Evolutionary conservation across 163 green algal genomes (phyloP).

Genomic region (Scenedesmus sp.): DNA sequence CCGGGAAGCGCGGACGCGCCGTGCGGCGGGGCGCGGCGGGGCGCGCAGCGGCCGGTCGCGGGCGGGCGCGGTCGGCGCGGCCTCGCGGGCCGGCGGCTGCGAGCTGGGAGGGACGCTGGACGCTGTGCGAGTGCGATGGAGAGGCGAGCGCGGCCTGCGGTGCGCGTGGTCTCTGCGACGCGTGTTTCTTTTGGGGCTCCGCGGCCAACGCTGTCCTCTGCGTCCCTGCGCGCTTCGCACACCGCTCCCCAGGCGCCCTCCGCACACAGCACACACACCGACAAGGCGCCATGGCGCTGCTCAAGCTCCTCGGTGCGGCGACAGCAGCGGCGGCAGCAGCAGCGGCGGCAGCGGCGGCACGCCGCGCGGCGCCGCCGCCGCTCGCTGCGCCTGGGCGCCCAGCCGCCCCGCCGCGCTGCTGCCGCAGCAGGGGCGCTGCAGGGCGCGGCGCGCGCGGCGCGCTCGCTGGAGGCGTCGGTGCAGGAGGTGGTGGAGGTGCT

Average conservation of each 20-base stretch:
- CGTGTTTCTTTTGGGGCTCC: too few relatives aligned
- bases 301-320: neutral
- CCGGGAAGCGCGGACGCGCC: neutral
- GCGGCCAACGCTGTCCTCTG: neutral
- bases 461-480: constrained; percentile 2
- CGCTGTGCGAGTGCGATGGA: neutral
- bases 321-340: neutral
- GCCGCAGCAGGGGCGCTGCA: too few relatives aligned
- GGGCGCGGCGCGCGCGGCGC: too few relatives aligned
- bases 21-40: neutral
- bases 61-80: too few relatives aligned
- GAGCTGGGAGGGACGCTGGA: neutral
- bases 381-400: neutral
- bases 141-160: neutral
- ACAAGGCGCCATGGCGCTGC: neutral
- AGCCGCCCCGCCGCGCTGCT: neutral
- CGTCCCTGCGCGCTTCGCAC: neutral
- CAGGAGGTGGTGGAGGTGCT: constrained; percentile 51
- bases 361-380: neutral
- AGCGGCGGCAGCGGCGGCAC: constrained; percentile 10
- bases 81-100: neutral
- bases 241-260: too few relatives aligned
- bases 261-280: neutral
- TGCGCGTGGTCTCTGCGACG: neutral
- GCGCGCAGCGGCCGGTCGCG: too few relatives aligned